Evolutionary conservation across 768 basidiomycete species (phyloP), one percentile per base, ranked within the genome.

Genomic region (Daedalea quercina): DNA sequence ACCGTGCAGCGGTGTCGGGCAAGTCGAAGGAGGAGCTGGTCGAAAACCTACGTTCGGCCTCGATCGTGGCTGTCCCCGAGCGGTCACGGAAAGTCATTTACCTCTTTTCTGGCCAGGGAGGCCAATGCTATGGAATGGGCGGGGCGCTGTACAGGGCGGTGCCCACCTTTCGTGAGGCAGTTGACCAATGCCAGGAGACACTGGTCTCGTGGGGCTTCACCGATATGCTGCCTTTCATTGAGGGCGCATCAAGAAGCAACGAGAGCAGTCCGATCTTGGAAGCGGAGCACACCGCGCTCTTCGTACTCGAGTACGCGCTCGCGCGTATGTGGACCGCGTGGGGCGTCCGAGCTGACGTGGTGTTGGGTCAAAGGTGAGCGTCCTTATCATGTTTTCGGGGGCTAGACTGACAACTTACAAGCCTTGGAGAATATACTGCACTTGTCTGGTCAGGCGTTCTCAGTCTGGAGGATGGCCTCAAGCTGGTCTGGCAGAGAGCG

Each of bases 371-470:
- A 60, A 90, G 87, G 87, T 87, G 45, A 52, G 74, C 37, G 62
- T 15, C 47, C 52, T 31, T 41, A 44, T 3, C 26, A 40, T 54
- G 49, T 9, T 19, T 3, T 24, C 22, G 40, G 23, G 61, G 17
- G 20, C n/a, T 1, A 9, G 19, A 1, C 9, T 55, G 46, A 40
- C 44, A 19, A 24, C 20, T n/a, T 51, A 25, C 54, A 90, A 31
- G 87, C 64, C 73, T 90, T 15, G 87, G 87, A 40, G 87, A 90
- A 69, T 89, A 86, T 52, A 80, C 80, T 8, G 87, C 84, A 9
- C 74, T 89, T 37, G 81, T 82, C 15, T 68, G 75, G n/a, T 79
- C 86, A 0, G 77, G 72, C 0, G 79, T 85, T 1, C 58, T 90
- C 15, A 70, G 73, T 0, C 66, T 88, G n/a, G 69, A 77, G 54